A percentile compares a stretch with the other conserved stretches of the same genome.
phyloP scores from a whole-genome alignment of 2,329 filamentous ascomycete species.

The Malbranchea zuffiana region DNA sequence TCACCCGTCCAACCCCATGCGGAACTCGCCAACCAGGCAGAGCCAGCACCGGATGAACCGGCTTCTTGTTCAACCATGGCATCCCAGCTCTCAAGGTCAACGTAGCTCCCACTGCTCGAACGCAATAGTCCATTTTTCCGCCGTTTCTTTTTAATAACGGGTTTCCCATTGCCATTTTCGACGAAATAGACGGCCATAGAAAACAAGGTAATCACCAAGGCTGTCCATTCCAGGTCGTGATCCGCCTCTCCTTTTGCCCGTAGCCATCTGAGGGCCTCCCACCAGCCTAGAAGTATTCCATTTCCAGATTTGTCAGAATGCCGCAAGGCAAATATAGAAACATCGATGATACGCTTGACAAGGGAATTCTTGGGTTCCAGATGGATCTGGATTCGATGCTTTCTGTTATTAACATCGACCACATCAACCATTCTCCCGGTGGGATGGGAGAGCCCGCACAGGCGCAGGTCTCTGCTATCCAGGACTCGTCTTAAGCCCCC shows the following conservation, averaged over 20 bases:
- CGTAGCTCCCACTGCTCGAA: slow-evolving; percentile 40
- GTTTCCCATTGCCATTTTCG: slow-evolving; percentile 24
- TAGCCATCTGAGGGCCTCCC: slow-evolving; percentile 63
- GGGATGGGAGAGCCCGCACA: slow-evolving; percentile 48
- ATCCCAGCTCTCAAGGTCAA: slow-evolving; percentile 39
- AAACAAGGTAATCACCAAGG: slow-evolving; percentile 53
- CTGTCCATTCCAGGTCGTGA: slow-evolving; percentile 57
- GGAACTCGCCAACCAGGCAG: slow-evolving; percentile 44
- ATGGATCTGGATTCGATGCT: slow-evolving; percentile 57
- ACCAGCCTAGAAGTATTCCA: slow-evolving; percentile 57
- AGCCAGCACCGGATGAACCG: slow-evolving; percentile 29
- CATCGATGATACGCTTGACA: slow-evolving; percentile 49
- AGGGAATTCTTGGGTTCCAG: slow-evolving; percentile 55
- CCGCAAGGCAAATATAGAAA: slow-evolving; percentile 55
- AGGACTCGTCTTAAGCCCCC: slow-evolving; percentile 38
- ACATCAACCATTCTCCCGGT: slow-evolving; percentile 52
- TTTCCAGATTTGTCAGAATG: slow-evolving; percentile 46
- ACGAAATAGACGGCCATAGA: slow-evolving; percentile 53
- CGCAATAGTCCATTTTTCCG: slow-evolving; percentile 36
- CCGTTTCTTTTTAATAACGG: slow-evolving; percentile 27
- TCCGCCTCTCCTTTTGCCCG: slow-evolving; percentile 37
- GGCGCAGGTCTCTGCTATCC: slow-evolving; percentile 31
- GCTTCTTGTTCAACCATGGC: slow-evolving; percentile 39
- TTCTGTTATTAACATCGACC: slow-evolving; percentile 48
- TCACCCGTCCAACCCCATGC: slow-evolving; percentile 65